Evolutionary conservation across 2,329 filamentous ascomycete genomes (phyloP).

Genomic region (Aureobasidium sp.): DNA sequence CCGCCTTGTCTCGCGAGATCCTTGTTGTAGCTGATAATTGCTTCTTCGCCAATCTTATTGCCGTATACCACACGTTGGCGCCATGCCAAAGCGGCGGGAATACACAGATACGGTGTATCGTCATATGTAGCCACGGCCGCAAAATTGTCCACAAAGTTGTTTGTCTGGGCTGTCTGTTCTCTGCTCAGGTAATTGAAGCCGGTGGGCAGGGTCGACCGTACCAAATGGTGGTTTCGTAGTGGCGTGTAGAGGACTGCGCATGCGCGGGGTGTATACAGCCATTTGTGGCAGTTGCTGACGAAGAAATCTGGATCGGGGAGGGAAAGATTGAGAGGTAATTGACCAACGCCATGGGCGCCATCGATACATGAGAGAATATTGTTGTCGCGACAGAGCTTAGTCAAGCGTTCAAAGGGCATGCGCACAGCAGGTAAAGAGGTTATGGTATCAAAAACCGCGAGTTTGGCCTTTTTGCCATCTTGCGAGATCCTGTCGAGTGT

Average conservation of each 20-base stretch:
- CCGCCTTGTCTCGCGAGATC: slow-evolving; percentile 59
- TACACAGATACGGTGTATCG: slow-evolving; percentile 62
- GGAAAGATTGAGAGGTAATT: slow-evolving; percentile 63
- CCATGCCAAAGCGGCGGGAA: slow-evolving; percentile 67
- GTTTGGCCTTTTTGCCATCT: slow-evolving; percentile 54
- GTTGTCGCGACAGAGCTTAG: slow-evolving; percentile 56
- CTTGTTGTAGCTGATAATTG: slow-evolving; percentile 57
- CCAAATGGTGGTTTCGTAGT: slow-evolving; percentile 63
- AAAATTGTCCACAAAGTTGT: slow-evolving; percentile 40
- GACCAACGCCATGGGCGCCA: slow-evolving; percentile 80
- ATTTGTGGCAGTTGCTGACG: slow-evolving; percentile 83
- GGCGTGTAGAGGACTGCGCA: slow-evolving; percentile 79
- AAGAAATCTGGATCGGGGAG: slow-evolving; percentile 75
- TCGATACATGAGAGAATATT: slow-evolving; percentile 70
- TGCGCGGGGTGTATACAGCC: slow-evolving; percentile 74
- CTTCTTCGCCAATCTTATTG: slow-evolving; percentile 53
- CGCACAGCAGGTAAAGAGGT: slow-evolving; percentile 70
- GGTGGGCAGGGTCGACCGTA: slow-evolving; percentile 70
- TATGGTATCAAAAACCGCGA: slow-evolving; percentile 75
- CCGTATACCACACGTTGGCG: slow-evolving; percentile 20
- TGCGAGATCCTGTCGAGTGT: slow-evolving; percentile 35
- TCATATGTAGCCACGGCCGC: slow-evolving; percentile 43
- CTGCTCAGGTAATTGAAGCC: slow-evolving; percentile 51
- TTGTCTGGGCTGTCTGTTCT: not conserved
- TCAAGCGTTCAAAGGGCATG: slow-evolving; percentile 68